Conservation (phyloP, 179 eudicot genomes). For the Spergularia azorica region DNA sequence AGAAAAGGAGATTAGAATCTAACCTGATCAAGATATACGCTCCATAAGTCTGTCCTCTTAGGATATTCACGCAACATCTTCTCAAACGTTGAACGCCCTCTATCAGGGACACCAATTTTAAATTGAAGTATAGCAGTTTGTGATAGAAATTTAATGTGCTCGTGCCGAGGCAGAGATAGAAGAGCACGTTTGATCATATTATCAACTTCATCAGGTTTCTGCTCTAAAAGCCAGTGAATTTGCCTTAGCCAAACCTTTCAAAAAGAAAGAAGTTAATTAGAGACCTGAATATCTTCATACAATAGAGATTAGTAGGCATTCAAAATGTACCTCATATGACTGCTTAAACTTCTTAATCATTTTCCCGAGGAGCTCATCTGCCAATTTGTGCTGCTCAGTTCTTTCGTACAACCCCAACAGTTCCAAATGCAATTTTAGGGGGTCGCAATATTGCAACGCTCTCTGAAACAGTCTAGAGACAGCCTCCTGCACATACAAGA, state of each 20-base stretch:
- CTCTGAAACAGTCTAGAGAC: slow-evolving; percentile 69
- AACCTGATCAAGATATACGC: slow-evolving; percentile 89
- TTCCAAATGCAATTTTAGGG: slow-evolving; percentile 77
- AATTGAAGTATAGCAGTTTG: slow-evolving; percentile 76
- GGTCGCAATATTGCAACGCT: slow-evolving; percentile 88
- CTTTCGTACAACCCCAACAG: slow-evolving; percentile 81
- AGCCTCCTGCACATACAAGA: slow-evolving; percentile 58
- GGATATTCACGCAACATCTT: slow-evolving; percentile 78
- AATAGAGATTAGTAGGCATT: neutral
- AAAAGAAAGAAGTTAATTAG: slow-evolving; percentile 14
- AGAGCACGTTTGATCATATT: slow-evolving; percentile 73
- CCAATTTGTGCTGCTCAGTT: slow-evolving; percentile 71
- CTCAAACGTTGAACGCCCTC: slow-evolving; percentile 87
- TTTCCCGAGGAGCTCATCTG: slow-evolving; percentile 73
- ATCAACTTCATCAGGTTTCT: slow-evolving; percentile 65
- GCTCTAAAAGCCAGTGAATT: slow-evolving; percentile 60
- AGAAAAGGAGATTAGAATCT: neutral
- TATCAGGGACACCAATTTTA: slow-evolving; percentile 74
- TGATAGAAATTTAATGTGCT: slow-evolving; percentile 78
- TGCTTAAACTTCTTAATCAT: slow-evolving; percentile 83
- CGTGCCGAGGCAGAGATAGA: slow-evolving; percentile 70
- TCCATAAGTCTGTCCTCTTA: slow-evolving; percentile 83
- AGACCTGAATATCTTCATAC: neutral
- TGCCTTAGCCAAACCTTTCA: slow-evolving; percentile 79
- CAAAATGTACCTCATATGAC: slow-evolving; percentile 64